Evolutionary conservation across 1,139 yeast genomes (phyloP).

Genomic region (Candida labiduridarum): DNA sequence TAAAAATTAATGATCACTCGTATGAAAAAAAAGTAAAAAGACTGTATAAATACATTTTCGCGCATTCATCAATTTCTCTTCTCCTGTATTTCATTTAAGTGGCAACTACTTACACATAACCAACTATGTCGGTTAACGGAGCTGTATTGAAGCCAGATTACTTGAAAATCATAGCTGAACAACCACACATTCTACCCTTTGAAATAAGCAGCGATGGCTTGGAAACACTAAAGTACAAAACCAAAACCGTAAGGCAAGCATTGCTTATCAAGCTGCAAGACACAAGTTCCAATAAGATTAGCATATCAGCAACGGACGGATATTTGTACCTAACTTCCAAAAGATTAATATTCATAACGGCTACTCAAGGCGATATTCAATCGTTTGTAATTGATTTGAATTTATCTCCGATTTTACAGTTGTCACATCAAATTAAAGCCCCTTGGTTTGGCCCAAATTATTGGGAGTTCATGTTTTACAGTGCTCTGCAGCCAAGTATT

Average conservation of each 20-base stretch:
- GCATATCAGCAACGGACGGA: conserved; percentile 37
- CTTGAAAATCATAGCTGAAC: conserved; percentile 17
- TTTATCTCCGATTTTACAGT: conserved; percentile 23
- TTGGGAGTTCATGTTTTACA: conserved; percentile 47
- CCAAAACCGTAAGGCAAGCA: conserved; percentile 28
- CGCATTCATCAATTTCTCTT: too few relatives aligned
- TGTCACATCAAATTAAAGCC: conserved; percentile 43
- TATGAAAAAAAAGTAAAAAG: too few relatives aligned
- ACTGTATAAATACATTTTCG: too few relatives aligned
- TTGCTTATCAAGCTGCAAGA: conserved; percentile 21
- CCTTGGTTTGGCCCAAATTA: conserved; percentile 62
- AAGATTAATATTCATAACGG: conserved; percentile 40
- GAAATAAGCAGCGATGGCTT: conserved; percentile 18
- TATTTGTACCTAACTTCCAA: conserved; percentile 38
- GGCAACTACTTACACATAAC: not conserved
- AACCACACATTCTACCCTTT: conserved; percentile 26
- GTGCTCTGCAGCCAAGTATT: conserved; percentile 26
- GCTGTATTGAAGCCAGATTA: conserved; percentile 28
- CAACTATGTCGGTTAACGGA: conserved; percentile 35
- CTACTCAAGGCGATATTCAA: conserved; percentile 41
- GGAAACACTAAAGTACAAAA: conserved; percentile 22
- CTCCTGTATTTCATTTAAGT: too few relatives aligned
- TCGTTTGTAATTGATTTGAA: conserved; percentile 36
- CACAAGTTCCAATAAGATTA: conserved; percentile 13
- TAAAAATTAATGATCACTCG: too few relatives aligned